Percentiles rank a stretch among this genome's conserved stretches.
Evolutionary conservation across 768 basidiomycete species (phyloP).

Genomic region (Serendipita sp.): DNA sequence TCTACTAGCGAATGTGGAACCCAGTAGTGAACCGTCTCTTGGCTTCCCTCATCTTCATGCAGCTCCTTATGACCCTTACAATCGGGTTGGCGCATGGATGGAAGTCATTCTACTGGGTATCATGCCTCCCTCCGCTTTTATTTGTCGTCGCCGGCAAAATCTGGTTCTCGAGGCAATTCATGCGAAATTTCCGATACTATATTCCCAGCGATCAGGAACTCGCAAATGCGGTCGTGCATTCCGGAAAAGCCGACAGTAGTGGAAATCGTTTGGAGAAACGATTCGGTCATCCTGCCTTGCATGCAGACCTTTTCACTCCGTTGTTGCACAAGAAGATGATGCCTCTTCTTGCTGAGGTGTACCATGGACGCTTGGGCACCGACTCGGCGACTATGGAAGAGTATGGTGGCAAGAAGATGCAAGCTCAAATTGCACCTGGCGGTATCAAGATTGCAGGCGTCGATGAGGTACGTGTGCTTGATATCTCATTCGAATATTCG

Average conservation of each 20-base stretch:
- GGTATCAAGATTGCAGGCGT: constrained; percentile 75
- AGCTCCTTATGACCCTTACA: constrained; percentile 68
- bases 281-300: constrained; percentile 88
- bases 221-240: constrained; percentile 55
- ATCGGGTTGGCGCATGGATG: constrained; percentile 68
- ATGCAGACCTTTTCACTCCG: constrained; percentile 73
- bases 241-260: constrained; percentile 55
- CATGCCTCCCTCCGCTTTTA: constrained; percentile 75
- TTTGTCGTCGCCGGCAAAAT: constrained; percentile 71
- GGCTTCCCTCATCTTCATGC: constrained; percentile 70
- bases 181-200: constrained; percentile 62
- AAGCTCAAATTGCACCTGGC: constrained; percentile 56
- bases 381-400: constrained; percentile 56
- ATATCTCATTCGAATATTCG: neutral
- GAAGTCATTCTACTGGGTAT: constrained; percentile 62
- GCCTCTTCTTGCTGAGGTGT: constrained; percentile 59
- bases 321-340: constrained; percentile 81
- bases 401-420: constrained; percentile 63
- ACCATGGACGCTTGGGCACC: constrained; percentile 50
- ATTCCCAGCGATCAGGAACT: constrained; percentile 72
- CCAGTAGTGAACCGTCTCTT: constrained; percentile 82
- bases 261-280: constrained; percentile 71
- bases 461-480: constrained; percentile 36
- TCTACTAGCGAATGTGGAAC: constrained; percentile 72
- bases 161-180: constrained; percentile 56